Base-by-base conservation (phyloP, 2,329 filamentous ascomycete genomes). In the Lachnellula arida region DNA sequence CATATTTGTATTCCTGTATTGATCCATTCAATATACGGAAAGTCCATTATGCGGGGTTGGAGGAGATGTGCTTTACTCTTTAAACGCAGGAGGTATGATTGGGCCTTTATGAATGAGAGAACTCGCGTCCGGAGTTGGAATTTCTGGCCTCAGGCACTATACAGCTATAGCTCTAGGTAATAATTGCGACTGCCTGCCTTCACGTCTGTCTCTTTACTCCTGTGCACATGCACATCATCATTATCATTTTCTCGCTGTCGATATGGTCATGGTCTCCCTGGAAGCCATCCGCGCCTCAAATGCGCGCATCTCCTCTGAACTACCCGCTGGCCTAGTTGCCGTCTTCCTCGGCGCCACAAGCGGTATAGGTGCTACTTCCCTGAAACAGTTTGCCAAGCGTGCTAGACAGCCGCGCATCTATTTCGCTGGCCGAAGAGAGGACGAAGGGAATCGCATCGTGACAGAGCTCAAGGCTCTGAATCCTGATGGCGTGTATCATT, bases 271-370 rank as follows among this genome's bases (percentile, higher is more conserved):
- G n/a, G n/a, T n/a, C n/a, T 47, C 57, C 22, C 54, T 55, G 25
- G 9, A 25, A 2, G 34, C 39, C 7, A 49, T 61, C 28, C 44
- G 40, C 23, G 22, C 54, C 11, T 55, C 59, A 1, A 61, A 60
- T 44, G 19, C 52, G 37, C 57, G 22, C 17, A 55, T 60, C 23
- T 12, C 52, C 4, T 50, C 53, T 14, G 25, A 25, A 17, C 25
- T 77, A 1, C 73, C 72, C 1, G 67, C 69, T 78, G 40, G 40
- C 14, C 40, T 43, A 9, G 73, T 78, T 14, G 77, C 75, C 17
- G 72, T 80, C 55, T 80, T 81, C 58, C 73, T 76, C 12, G 78
- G 78, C 14, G 78, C 67, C 22, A 80, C 78, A 2, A 77, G 70
- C 34, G 78, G 78, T 35, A 75, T 81, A 39, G 78, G 77, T 46